These are phyloP conservation scores for Selaginella moellendorffii DNA, from an alignment of 75 land plant genomes.

Conservation along the genomic window DNA sequence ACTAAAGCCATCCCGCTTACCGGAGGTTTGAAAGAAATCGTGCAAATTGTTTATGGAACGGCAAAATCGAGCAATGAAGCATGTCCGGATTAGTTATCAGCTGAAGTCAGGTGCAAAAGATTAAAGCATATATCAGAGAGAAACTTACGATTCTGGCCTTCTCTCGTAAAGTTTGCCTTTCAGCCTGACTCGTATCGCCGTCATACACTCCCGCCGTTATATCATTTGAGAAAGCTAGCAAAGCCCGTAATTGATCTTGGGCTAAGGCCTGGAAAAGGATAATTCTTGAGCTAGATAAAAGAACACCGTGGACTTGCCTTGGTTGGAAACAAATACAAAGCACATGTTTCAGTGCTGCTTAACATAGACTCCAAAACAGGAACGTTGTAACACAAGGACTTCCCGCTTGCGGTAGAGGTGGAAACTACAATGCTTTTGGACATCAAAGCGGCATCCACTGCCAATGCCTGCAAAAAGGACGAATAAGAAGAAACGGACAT, in stretches of 20 bases:
- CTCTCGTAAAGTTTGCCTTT: slow-evolving; percentile 51
- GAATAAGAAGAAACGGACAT: background rate
- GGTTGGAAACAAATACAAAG: slow-evolving; percentile 88
- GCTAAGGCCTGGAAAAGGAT: slow-evolving; percentile 67
- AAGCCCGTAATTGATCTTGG: slow-evolving; percentile 77
- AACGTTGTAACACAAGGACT: slow-evolving; percentile 88
- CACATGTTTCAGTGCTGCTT: slow-evolving; percentile 45
- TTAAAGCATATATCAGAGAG: background rate
- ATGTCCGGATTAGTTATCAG: slow-evolving; percentile 96
- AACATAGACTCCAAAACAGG: slow-evolving; percentile 76
- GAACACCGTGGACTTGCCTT: slow-evolving; percentile 42
- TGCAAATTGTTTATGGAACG: slow-evolving; percentile 61
- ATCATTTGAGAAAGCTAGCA: slow-evolving; percentile 33
- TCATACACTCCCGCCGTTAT: slow-evolving; percentile 66
- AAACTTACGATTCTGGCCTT: slow-evolving; percentile 64
- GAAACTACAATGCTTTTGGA: slow-evolving; percentile 69
- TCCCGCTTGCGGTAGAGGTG: slow-evolving; percentile 95
- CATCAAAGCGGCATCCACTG: slow-evolving; percentile 45
- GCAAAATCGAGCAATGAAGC: slow-evolving; percentile 88
- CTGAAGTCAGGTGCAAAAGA: slow-evolving; percentile 27
- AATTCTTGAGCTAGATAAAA: background rate
- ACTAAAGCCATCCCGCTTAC: slow-evolving; percentile 20
- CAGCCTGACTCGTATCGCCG: slow-evolving; percentile 69
- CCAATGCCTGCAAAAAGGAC: slow-evolving; percentile 39
- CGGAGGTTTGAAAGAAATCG: slow-evolving; percentile 76